These are phyloP conservation scores for Aphanomyces stellatus DNA, from an alignment of 352 stramenopile genomes.

Conservation along the genomic window DNA sequence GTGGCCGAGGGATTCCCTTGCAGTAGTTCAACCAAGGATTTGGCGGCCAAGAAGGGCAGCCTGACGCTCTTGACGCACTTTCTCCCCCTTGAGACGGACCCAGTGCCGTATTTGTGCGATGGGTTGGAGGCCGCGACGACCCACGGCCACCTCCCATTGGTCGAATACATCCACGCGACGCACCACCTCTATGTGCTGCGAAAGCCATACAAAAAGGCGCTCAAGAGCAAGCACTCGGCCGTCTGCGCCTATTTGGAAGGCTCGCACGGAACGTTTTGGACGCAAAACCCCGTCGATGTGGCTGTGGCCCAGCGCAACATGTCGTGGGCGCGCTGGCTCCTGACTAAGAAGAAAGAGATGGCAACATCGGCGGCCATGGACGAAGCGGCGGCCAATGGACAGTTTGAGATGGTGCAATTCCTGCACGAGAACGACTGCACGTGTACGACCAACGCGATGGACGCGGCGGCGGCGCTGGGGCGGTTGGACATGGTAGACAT, in stretches of 20 bases:
- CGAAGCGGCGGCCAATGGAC: slow-evolving; percentile 12
- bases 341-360: slow-evolving; percentile 4
- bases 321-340: background rate
- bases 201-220: slow-evolving; percentile 3
- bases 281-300: background rate
- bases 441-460: slow-evolving; percentile 21
- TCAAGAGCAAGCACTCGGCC: background rate
- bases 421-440: slow-evolving; percentile 1
- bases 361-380: slow-evolving; percentile 6
- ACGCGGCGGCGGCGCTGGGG: slow-evolving; percentile 11
- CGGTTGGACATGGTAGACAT: slow-evolving; percentile 15
- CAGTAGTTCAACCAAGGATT: slow-evolving; percentile 6
- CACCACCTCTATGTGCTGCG: background rate
- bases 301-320: background rate
- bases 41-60: slow-evolving; percentile 1
- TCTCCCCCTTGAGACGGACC: background rate
- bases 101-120: background rate
- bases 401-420: slow-evolving; percentile 12
- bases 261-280: background rate
- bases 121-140: background rate
- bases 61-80: background rate
- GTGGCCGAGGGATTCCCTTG: background rate
- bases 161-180: background rate
- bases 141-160: background rate
- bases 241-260: background rate